Conservation (phyloP, 495 filamentous ascomycete species). For the Cairneyella variabilis region DNA sequence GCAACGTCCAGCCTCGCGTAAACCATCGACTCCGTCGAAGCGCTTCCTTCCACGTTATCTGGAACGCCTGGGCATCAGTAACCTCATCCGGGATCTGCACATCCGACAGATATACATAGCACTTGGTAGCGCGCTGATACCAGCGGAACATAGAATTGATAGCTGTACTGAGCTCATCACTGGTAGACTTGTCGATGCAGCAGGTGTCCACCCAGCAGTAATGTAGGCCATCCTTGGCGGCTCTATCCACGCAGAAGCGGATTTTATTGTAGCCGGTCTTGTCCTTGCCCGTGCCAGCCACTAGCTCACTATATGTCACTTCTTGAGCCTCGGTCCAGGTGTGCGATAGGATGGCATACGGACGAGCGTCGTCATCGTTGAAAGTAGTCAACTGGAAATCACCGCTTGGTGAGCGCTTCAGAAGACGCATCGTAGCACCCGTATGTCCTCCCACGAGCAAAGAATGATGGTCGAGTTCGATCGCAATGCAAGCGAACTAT, state of each 20-base stretch:
- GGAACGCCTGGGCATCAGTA: conserved; percentile 4
- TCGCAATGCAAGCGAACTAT: too few species aligned
- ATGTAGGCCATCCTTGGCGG: conserved; percentile 1
- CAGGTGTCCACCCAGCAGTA: too few species aligned
- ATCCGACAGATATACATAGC: conserved; percentile 17
- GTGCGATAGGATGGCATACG: conserved; percentile 10
- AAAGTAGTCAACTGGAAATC: conserved; percentile 6
- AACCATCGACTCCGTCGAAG: conserved; percentile 1
- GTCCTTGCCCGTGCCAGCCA: conserved; percentile 21
- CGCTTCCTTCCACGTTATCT: conserved; percentile 7
- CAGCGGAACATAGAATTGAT: conserved; percentile 25
- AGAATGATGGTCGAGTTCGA: too few species aligned
- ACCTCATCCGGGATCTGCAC: conserved; percentile 13
- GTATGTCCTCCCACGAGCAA: too few species aligned
- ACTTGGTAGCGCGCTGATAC: conserved; percentile 14
- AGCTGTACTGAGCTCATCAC: neutral
- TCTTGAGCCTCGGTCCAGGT: conserved; percentile 26
- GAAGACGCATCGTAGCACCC: conserved; percentile 2
- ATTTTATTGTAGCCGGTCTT: conserved; percentile 23
- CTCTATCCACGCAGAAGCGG: conserved; percentile 9
- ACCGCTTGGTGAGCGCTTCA: neutral
- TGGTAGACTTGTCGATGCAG: neutral
- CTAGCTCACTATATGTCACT: conserved; percentile 25
- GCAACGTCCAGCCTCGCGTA: too few species aligned
- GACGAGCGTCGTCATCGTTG: conserved; percentile 5